Evolutionary conservation across 192 early-diverging fungal species (phyloP).

Genomic region (Pilobolus umbonatus): DNA sequence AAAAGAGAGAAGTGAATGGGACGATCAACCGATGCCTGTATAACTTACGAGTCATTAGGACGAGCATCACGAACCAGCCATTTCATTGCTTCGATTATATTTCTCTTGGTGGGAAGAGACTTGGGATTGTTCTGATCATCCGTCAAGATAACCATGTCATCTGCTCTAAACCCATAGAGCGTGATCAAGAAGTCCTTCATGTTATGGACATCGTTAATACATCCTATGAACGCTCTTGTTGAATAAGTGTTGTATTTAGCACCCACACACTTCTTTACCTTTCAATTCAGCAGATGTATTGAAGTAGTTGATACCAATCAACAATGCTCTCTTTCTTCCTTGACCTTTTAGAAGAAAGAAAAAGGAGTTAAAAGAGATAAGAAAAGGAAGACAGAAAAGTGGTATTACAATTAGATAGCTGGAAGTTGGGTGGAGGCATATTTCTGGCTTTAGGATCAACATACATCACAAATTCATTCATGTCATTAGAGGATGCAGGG

Average conservation of each 20-base stretch:
- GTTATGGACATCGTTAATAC: slow-evolving; percentile 77
- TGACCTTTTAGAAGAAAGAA: too few species aligned
- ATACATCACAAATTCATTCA: slow-evolving; percentile 17
- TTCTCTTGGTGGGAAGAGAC: slow-evolving; percentile 61
- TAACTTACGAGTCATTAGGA: slow-evolving; percentile 63
- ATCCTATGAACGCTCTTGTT: too few species aligned
- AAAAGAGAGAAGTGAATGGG: background rate
- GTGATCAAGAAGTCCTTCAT: slow-evolving; percentile 66
- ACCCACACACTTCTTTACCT: too few species aligned
- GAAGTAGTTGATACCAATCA: slow-evolving; percentile 92
- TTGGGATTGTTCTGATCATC: slow-evolving; percentile 65
- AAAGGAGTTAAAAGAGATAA: background rate
- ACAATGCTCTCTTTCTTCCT: slow-evolving; percentile 72
- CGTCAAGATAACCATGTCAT: slow-evolving; percentile 69
- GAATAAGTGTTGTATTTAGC: too few species aligned
- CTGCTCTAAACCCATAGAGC: slow-evolving; percentile 56
- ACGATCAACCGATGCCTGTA: background rate
- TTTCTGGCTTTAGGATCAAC: slow-evolving; percentile 23
- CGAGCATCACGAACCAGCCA: slow-evolving; percentile 73
- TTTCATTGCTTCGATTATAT: slow-evolving; percentile 70
- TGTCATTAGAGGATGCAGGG: slow-evolving; percentile 3
- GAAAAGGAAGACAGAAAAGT: background rate
- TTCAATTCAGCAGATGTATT: slow-evolving; percentile 53
- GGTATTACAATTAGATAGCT: slow-evolving; percentile 42
- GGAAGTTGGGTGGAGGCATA: slow-evolving; percentile 33